These are phyloP conservation scores for Aspergillus haitiensis DNA, from an alignment of 495 filamentous ascomycete genomes.

Conservation along the genomic window DNA sequence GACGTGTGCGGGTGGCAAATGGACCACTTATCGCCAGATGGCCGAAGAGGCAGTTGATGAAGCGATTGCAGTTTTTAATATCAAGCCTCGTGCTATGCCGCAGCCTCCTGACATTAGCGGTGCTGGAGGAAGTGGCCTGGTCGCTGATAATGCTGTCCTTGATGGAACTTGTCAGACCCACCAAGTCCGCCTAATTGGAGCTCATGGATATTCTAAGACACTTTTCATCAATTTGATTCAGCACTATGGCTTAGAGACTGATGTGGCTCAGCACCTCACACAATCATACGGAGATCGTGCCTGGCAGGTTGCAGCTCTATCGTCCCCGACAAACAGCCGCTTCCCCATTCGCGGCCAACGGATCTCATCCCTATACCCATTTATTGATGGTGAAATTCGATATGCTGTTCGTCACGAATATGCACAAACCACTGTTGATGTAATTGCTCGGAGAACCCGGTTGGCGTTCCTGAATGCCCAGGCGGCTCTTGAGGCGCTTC, in stretches of 20 bases:
- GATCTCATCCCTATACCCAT: slow-evolving; percentile 82
- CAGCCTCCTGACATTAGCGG: slow-evolving; percentile 75
- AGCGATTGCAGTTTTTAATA: slow-evolving; percentile 73
- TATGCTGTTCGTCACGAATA: slow-evolving; percentile 92
- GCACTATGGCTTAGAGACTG: slow-evolving; percentile 93
- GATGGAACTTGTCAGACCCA: slow-evolving; percentile 92
- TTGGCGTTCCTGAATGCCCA: slow-evolving; percentile 95
- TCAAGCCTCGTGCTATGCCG: slow-evolving; percentile 59
- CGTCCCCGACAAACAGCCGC: slow-evolving; percentile 73
- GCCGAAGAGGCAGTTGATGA: slow-evolving; percentile 95
- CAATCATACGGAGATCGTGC: slow-evolving; percentile 92
- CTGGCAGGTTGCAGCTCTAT: slow-evolving; percentile 90
- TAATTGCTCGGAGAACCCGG: slow-evolving; percentile 82
- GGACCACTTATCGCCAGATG: slow-evolving; percentile 99
- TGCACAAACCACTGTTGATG: slow-evolving; percentile 90
- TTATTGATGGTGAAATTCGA: slow-evolving; percentile 92
- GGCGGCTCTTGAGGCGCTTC: slow-evolving; percentile 88
- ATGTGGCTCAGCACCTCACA: slow-evolving; percentile 88
- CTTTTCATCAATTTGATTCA: slow-evolving; percentile 99
- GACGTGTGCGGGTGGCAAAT: slow-evolving; percentile 96
- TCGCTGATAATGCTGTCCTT: slow-evolving; percentile 72
- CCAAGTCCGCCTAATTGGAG: slow-evolving; percentile 83
- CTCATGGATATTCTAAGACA: slow-evolving; percentile 91
- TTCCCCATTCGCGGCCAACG: slow-evolving; percentile 88
- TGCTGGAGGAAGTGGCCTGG: slow-evolving; percentile 59